Evolutionary conservation across 228 moss, liverwort and hornwort species (phyloP).

Genomic region (Sphagnum magellanicum): DNA sequence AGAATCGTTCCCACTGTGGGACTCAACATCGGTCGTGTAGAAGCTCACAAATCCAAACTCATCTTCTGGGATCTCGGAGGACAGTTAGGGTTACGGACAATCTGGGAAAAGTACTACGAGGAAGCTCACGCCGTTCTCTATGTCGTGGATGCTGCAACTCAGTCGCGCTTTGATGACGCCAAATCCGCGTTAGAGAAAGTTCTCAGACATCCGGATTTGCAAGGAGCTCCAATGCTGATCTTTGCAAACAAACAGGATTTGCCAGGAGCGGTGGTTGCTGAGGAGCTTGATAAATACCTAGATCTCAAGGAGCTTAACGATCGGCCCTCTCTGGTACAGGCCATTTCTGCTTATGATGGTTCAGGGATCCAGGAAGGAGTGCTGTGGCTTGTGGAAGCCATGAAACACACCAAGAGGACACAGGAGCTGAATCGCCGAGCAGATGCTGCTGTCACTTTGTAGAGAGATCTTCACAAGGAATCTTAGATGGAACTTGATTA

Average conservation of each 20-base stretch:
- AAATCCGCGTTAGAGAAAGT: slow-evolving; percentile 91
- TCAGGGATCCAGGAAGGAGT: slow-evolving; percentile 89
- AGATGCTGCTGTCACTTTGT: slow-evolving; percentile 71
- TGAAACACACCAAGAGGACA: slow-evolving; percentile 80
- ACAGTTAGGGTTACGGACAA: slow-evolving; percentile 88
- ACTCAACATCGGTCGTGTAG: slow-evolving; percentile 89
- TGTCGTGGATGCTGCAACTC: slow-evolving; percentile 85
- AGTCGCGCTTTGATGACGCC: slow-evolving; percentile 74
- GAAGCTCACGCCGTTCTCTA: slow-evolving; percentile 97
- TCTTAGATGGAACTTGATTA: too few relatives aligned
- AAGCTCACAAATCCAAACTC: slow-evolving; percentile 92
- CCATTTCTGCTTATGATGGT: slow-evolving; percentile 88
- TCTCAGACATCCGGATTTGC: slow-evolving; percentile 83
- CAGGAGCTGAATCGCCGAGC: slow-evolving; percentile 79
- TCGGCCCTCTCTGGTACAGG: slow-evolving; percentile 62
- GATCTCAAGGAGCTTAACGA: slow-evolving; percentile 63
- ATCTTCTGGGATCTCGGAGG: slow-evolving; percentile 99
- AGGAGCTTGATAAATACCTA: slow-evolving; percentile 66
- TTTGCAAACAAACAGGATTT: slow-evolving; percentile 97
- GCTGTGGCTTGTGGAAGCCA: slow-evolving; percentile 89
- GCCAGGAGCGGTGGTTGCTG: slow-evolving; percentile 65
- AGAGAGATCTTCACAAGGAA: slow-evolving; percentile 2
- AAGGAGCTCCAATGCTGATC: slow-evolving; percentile 84
- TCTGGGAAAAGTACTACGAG: slow-evolving; percentile 99
- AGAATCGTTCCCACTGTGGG: slow-evolving; percentile 98